Evolutionary conservation across 345 rosid species (phyloP).

Genomic region (Sapria himalayana): DNA sequence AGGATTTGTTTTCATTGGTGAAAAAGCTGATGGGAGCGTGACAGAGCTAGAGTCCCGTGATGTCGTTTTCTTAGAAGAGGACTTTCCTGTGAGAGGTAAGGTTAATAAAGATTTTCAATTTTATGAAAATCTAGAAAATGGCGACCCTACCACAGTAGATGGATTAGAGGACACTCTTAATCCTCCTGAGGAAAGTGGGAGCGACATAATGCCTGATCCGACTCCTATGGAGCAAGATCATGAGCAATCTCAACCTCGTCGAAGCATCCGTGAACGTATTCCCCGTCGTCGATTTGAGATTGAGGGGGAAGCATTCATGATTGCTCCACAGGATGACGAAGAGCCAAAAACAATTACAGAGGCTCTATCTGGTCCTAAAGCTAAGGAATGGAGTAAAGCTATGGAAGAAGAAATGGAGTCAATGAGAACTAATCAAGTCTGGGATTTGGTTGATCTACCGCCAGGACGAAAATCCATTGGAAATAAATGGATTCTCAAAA

Average conservation of each 20-base stretch:
- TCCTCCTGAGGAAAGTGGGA: no score
- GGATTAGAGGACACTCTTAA: not conserved
- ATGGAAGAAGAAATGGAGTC: not conserved
- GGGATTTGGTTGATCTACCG: no score
- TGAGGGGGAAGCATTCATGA: not conserved
- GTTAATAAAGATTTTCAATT: not conserved
- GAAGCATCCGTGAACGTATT: not conserved
- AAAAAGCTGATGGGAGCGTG: no score
- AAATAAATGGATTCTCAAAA: not conserved
- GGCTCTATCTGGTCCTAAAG: not conserved
- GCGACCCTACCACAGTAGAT: not conserved
- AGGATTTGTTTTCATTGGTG: not conserved
- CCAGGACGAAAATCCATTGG: not conserved
- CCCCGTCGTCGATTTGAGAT: not conserved
- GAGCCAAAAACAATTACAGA: not conserved
- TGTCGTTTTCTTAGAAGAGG: constrained; percentile 8
- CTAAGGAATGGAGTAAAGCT: not conserved
- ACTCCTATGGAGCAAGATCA: not conserved
- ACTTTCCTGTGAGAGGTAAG: constrained; percentile 1
- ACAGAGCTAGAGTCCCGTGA: constrained; percentile 5
- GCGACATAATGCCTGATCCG: no score
- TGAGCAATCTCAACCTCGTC: not conserved
- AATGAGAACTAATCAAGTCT: no score
- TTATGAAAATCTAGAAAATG: constrained; percentile 1
- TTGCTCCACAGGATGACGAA: not conserved